phyloP scores from a whole-genome alignment of 2,329 filamentous ascomycete genomes.

The Penicillium sumatraense region DNA sequence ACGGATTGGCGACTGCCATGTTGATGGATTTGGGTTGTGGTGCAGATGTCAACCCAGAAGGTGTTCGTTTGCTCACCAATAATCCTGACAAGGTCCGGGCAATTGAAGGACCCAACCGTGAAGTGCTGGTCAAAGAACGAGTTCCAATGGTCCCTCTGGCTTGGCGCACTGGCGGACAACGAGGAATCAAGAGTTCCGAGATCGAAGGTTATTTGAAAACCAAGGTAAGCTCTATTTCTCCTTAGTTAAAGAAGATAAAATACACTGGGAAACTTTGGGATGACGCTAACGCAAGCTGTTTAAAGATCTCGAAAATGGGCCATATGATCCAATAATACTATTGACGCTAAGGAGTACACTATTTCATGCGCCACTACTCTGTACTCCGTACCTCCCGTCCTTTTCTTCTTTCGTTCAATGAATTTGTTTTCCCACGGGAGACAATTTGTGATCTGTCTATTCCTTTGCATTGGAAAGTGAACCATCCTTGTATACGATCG shows the following conservation, averaged over 20 bases:
- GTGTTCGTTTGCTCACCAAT: conserved; percentile 84
- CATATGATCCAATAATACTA: conserved; percentile 64
- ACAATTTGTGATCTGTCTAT: conserved; percentile 8
- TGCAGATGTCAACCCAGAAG: conserved; percentile 62
- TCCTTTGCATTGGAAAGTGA: conserved; percentile 11
- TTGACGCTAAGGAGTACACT: too few relatives aligned
- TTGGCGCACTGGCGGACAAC: conserved; percentile 78
- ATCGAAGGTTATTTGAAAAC: conserved; percentile 93
- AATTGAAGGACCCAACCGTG: conserved; percentile 86
- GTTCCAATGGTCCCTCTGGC: conserved; percentile 95
- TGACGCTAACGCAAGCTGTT: neutral
- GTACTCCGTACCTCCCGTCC: conserved; percentile 5
- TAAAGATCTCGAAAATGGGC: conserved; percentile 83
- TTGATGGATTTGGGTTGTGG: conserved; percentile 79
- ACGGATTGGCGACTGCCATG: conserved; percentile 96
- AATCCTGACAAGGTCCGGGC: conserved; percentile 97
- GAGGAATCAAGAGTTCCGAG: conserved; percentile 83
- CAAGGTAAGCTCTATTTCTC: conserved; percentile 66
- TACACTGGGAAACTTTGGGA: neutral
- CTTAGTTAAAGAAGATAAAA: neutral
- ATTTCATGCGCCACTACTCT: neutral
- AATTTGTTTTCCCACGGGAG: conserved; percentile 5
- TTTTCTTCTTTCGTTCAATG: conserved; percentile 7
- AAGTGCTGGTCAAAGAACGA: conserved; percentile 84
- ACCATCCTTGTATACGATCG: conserved; percentile 25